Evolutionary conservation across 2,329 filamentous ascomycete genomes (phyloP), one percentile per base, ranked within the genome.

Genomic region (Aphanocladium album): DNA sequence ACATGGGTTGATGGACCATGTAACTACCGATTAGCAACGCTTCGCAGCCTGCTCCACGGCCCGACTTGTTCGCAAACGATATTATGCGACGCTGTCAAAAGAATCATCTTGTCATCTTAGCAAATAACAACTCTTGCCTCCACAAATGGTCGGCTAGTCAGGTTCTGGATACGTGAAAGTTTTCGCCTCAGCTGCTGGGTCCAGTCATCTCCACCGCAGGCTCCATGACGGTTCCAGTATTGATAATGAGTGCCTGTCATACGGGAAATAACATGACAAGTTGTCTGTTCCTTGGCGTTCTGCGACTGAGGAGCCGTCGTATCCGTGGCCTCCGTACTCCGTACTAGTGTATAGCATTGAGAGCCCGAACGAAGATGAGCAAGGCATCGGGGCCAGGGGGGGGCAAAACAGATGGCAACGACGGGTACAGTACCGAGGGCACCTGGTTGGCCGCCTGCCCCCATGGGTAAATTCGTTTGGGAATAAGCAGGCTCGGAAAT

Each of bases 381-480:
- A 19, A 43, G 23, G 25, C 16, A n/a, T 30, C 11, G 16, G n/a
- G n/a, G n/a, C n/a, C n/a, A n/a, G n/a, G n/a, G n/a, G n/a, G n/a
- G 30, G 30, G 30, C 30, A n/a, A n/a, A n/a, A n/a, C 30, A 30
- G 30, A 30, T 30, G 5, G 3, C 14, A 16, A 21, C 21, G 9
- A 35, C 50, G 50, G 50, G 50, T 53, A 53, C 50, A n/a, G 50
- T 53, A 53, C 50, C 35, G 50, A 53, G 6, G 16, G 30, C 30
- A 5, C 9, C 30, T 30, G 30, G 30, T 30, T 30, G 30, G 30
- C 9, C 30, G 30, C 30, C 30, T 9, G 30, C 30, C 30, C 9
- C 30, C 9, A 30, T 30, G 5, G 30, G 5, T 30, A 9, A 5
- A 30, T 30, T n/a, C 30, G 30, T 30, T 30, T 30, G 30, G 30